These are phyloP conservation scores for Madurella fahalii DNA, from an alignment of 2,329 filamentous ascomycete genomes.

Conservation along the genomic window DNA sequence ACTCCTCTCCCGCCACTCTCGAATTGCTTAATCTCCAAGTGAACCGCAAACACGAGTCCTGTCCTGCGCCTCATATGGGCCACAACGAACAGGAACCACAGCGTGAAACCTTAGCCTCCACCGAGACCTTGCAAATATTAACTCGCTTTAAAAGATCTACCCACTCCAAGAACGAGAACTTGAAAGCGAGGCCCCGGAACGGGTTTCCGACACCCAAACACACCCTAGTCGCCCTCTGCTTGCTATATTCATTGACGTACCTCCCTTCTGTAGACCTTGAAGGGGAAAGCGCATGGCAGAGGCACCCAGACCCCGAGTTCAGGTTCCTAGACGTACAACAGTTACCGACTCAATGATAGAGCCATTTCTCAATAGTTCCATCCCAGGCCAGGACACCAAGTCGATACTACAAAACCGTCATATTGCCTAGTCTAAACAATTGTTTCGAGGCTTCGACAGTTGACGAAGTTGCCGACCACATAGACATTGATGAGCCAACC, in stretches of 20 bases:
- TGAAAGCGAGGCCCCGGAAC: slow-evolving; percentile 1
- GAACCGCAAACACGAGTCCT: too few relatives aligned
- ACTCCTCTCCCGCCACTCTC: too few relatives aligned
- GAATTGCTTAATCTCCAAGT: too few relatives aligned
- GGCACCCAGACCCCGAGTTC: slow-evolving; percentile 1
- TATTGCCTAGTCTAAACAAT: not conserved
- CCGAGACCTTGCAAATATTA: not conserved
- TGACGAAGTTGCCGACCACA: not conserved
- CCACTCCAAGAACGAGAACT: slow-evolving; percentile 3
- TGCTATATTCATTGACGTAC: not conserved
- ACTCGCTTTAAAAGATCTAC: not conserved
- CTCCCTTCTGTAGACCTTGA: not conserved
- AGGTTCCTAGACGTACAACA: not conserved
- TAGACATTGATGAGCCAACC: slow-evolving; percentile 1
- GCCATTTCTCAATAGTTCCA: slow-evolving; percentile 1
- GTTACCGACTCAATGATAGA: too few relatives aligned
- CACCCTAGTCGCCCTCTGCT: not conserved
- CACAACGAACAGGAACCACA: slow-evolving; percentile 15
- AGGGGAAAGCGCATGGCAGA: slow-evolving; percentile 3
- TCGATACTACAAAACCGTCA: not conserved
- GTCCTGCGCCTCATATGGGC: not conserved
- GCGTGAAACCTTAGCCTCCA: not conserved
- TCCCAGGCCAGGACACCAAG: slow-evolving; percentile 1
- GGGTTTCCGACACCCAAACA: slow-evolving; percentile 2
- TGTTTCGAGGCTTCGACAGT: not conserved